phyloP scores from a whole-genome alignment of 352 stramenopile species.

The Elongisporangium undulatum region DNA sequence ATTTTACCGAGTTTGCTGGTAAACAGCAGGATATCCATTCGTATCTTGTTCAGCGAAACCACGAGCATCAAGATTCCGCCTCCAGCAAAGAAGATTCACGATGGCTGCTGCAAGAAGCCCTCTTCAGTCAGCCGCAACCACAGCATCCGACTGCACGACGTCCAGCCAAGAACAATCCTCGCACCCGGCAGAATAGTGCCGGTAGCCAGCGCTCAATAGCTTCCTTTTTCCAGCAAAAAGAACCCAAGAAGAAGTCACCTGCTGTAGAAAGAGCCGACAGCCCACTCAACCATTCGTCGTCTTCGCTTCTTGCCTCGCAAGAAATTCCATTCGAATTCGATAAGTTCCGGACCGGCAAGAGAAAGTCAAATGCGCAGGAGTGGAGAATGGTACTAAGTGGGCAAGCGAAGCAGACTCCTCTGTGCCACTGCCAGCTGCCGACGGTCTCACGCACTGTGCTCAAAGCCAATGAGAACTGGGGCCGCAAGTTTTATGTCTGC shows the following conservation, averaged over 20 bases:
- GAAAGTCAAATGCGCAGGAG: conserved; percentile 25
- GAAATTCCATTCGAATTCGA: background rate
- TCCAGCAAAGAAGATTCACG: conserved; percentile 1
- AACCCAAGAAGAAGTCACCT: background rate
- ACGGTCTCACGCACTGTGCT: conserved; percentile 72
- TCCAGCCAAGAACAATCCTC: background rate
- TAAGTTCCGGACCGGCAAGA: conserved; percentile 10
- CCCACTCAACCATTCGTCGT: background rate
- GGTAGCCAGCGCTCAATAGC: background rate
- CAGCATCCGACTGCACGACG: background rate
- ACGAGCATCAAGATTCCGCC: conserved; percentile 3
- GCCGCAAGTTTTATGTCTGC: conserved; percentile 85
- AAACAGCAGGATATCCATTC: conserved; percentile 66
- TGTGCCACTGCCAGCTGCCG: conserved; percentile 62
- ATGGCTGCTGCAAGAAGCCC: background rate
- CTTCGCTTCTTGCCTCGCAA: background rate
- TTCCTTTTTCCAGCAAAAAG: background rate
- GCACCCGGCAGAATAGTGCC: background rate
- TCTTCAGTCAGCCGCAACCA: background rate
- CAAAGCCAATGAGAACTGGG: conserved; percentile 79
- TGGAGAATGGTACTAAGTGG: conserved; percentile 75
- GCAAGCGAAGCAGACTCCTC: conserved; percentile 43
- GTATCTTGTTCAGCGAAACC: conserved; percentile 17
- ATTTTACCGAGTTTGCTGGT: conserved; percentile 72
- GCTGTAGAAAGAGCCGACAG: background rate